Evolutionary conservation across 2,329 filamentous ascomycete genomes (phyloP).

Genomic region (Acrocalymma vagum): DNA sequence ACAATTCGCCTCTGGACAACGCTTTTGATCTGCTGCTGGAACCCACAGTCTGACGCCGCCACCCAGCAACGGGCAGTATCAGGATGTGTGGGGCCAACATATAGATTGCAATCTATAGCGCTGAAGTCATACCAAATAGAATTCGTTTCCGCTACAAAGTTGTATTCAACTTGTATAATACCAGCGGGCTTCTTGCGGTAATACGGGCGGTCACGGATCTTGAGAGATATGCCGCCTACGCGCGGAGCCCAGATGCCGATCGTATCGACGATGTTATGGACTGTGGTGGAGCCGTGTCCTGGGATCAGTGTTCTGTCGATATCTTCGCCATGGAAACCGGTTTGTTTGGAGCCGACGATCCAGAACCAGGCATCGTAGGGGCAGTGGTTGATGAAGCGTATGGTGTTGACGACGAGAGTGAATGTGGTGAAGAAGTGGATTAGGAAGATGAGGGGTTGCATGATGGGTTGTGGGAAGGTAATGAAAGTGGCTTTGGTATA

Average conservation of each 20-base stretch:
- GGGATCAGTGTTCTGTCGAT: slow-evolving; percentile 14
- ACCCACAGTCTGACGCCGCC: slow-evolving; percentile 29
- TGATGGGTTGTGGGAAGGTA: no score
- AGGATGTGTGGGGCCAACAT: slow-evolving; percentile 13
- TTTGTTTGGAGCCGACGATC: slow-evolving; percentile 16
- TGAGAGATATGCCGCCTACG: slow-evolving; percentile 28
- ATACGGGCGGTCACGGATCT: slow-evolving; percentile 28
- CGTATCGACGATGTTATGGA: slow-evolving; percentile 20
- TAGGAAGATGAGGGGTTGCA: no score
- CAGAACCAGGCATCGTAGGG: slow-evolving; percentile 30
- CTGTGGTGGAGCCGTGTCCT: slow-evolving; percentile 1
- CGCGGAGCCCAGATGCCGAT: no score
- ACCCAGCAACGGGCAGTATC: slow-evolving; percentile 27
- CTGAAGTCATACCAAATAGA: slow-evolving; percentile 32
- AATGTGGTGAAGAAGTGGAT: no score
- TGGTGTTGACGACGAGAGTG: slow-evolving; percentile 17
- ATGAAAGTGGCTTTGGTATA: no score
- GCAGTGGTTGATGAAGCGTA: slow-evolving; percentile 34
- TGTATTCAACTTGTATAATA: slow-evolving; percentile 34
- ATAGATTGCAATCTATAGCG: slow-evolving; percentile 24
- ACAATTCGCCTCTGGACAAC: slow-evolving; percentile 21
- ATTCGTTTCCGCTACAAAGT: slow-evolving; percentile 14
- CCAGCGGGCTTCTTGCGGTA: slow-evolving; percentile 24
- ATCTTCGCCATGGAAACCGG: slow-evolving; percentile 13
- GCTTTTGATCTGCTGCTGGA: background rate